phyloP scores from a whole-genome alignment of 805 yeast genomes.

The Saturnispora mendoncae region DNA sequence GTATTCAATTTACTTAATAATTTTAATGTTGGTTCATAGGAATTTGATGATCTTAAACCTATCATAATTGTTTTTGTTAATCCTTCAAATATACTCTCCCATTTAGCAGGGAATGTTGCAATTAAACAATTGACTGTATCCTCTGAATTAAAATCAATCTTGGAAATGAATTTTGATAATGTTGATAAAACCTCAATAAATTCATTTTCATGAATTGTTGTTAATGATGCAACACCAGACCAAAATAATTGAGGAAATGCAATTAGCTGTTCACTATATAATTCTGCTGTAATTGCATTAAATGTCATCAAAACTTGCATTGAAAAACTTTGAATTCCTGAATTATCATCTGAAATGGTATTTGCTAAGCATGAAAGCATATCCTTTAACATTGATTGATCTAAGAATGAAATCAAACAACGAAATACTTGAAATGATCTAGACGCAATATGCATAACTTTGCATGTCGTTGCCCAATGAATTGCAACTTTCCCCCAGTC shows the following conservation, averaged over 20 bases:
- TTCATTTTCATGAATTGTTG: slow-evolving; percentile 87
- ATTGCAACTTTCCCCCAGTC: slow-evolving; percentile 83
- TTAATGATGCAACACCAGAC: slow-evolving; percentile 87
- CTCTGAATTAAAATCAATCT: slow-evolving; percentile 76
- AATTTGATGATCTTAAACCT: slow-evolving; percentile 74
- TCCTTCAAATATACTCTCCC: slow-evolving; percentile 94
- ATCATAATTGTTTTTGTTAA: slow-evolving; percentile 68
- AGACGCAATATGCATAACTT: slow-evolving; percentile 94
- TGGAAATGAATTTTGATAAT: slow-evolving; percentile 71
- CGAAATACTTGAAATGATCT: slow-evolving; percentile 91
- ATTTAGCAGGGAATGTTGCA: slow-evolving; percentile 83
- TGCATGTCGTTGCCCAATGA: slow-evolving; percentile 95
- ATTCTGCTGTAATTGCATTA: slow-evolving; percentile 83
- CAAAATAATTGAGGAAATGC: slow-evolving; percentile 92
- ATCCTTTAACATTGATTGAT: slow-evolving; percentile 82
- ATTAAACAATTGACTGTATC: slow-evolving; percentile 78
- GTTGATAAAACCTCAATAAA: slow-evolving; percentile 82
- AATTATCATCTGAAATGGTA: slow-evolving; percentile 81
- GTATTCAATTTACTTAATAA: slow-evolving; percentile 64
- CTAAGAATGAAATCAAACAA: slow-evolving; percentile 69
- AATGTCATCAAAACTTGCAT: slow-evolving; percentile 96
- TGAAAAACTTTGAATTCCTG: slow-evolving; percentile 91
- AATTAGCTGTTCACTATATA: slow-evolving; percentile 67
- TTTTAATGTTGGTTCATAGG: slow-evolving; percentile 69
- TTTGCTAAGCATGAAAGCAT: slow-evolving; percentile 89